phyloP scores from a whole-genome alignment of 1,139 yeast genomes.

The Blastobotrys capitulatus region DNA sequence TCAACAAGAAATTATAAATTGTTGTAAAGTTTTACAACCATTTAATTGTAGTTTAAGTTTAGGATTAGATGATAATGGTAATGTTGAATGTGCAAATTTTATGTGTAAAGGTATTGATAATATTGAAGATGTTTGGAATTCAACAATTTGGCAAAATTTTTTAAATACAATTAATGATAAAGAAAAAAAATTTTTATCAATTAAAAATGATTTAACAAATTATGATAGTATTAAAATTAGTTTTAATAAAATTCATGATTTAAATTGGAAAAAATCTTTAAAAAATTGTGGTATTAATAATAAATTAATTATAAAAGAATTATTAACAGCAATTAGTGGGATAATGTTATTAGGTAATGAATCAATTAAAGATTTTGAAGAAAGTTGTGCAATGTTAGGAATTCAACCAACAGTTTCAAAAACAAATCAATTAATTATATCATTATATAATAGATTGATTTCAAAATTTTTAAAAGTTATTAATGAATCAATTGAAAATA shows the following conservation, averaged over 20 bases:
- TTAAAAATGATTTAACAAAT: not conserved
- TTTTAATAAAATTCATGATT: not conserved
- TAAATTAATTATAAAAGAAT: not conserved
- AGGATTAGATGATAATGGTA: slow-evolving; percentile 3
- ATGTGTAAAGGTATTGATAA: not conserved
- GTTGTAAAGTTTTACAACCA: slow-evolving; percentile 3
- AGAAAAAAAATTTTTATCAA: slow-evolving; percentile 1
- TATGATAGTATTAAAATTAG: not conserved
- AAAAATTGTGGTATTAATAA: slow-evolving; percentile 4
- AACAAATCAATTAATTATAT: not conserved
- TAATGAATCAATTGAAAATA: not conserved
- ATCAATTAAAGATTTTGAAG: slow-evolving; percentile 1
- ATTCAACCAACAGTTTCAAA: slow-evolving; percentile 6
- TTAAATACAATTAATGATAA: slow-evolving; percentile 2
- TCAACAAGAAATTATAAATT: not conserved
- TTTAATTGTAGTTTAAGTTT: slow-evolving; percentile 4
- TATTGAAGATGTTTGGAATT: slow-evolving; percentile 4
- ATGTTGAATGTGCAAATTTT: slow-evolving; percentile 3
- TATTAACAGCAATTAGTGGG: slow-evolving; percentile 5
- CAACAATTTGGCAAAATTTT: not conserved
- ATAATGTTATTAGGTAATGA: slow-evolving; percentile 9
- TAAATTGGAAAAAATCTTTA: slow-evolving; percentile 1
- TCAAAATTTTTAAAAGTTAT: not conserved
- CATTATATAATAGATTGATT: slow-evolving; percentile 4
- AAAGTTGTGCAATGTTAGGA: slow-evolving; percentile 4